These are phyloP conservation scores for Solanum infundibuliforme DNA, from an alignment of 257 asterid species.

Conservation along the genomic window DNA sequence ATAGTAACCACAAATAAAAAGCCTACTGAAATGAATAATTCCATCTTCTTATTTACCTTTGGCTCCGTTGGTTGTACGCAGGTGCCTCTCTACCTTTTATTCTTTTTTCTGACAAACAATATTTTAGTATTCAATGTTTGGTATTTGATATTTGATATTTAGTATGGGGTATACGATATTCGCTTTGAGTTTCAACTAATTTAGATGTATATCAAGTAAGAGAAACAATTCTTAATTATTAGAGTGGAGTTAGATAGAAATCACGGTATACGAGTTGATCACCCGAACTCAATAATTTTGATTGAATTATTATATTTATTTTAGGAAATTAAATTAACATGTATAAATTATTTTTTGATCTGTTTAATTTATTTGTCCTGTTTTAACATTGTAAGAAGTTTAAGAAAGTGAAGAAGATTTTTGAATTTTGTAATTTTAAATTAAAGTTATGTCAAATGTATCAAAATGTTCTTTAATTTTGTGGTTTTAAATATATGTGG, in stretches of 20 bases:
- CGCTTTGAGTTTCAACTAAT: background rate
- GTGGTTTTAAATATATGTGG: background rate
- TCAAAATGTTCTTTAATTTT: no score
- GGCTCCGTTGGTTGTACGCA: background rate
- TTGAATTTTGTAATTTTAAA: no score
- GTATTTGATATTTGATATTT: background rate
- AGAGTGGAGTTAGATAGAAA: background rate
- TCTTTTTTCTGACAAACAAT: background rate
- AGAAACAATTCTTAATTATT: background rate
- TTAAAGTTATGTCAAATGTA: no score
- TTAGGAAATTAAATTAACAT: background rate
- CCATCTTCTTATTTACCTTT: background rate
- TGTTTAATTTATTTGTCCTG: background rate
- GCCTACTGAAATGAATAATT: background rate
- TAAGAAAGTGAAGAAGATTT: background rate
- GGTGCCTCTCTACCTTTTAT: background rate
- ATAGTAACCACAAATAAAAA: background rate
- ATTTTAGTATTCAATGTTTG: background rate
- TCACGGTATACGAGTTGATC: background rate
- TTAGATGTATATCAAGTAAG: background rate
- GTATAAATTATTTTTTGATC: background rate
- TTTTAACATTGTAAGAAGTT: no score
- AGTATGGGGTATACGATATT: accelerated
- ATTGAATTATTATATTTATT: background rate
- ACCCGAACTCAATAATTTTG: no score